A percentile compares a stretch with the other conserved stretches of the same genome.
Conservation (phyloP, 2,329 filamentous ascomycete genomes). For the Venturia asperata region DNA sequence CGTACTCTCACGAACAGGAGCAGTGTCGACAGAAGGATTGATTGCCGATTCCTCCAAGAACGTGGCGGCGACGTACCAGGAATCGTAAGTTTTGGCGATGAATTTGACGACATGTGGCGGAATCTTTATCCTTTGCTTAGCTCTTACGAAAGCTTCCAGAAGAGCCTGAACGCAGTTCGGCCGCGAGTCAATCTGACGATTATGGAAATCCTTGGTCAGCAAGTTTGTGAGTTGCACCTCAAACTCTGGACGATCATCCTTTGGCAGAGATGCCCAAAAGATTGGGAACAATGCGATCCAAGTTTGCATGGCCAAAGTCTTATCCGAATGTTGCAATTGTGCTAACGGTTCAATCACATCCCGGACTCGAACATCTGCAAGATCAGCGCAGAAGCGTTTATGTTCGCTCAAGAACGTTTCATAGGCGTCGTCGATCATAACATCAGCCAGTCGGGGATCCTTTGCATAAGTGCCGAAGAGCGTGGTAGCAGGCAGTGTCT, state of each 20-base stretch:
- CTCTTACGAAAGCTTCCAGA: conserved; percentile 76
- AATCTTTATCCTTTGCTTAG: conserved; percentile 81
- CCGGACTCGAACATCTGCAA: conserved; percentile 78
- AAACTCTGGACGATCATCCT: conserved; percentile 82
- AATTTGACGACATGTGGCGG: conserved; percentile 96
- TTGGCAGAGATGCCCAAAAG: conserved; percentile 81
- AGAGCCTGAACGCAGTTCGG: conserved; percentile 94
- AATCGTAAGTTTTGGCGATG: conserved; percentile 85
- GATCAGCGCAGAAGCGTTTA: conserved; percentile 71
- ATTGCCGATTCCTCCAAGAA: conserved; percentile 87
- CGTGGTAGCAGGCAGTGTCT: conserved; percentile 63
- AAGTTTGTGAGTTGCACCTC: conserved; percentile 86
- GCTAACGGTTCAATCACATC: conserved; percentile 85
- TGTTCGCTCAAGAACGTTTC: conserved; percentile 73
- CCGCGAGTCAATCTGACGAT: conserved; percentile 84
- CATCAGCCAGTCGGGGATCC: conserved; percentile 54
- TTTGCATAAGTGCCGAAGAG: conserved; percentile 67
- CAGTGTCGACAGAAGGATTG: conserved; percentile 74
- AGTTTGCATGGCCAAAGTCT: conserved; percentile 73
- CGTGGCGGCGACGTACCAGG: conserved; percentile 90
- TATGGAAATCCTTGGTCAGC: conserved; percentile 91
- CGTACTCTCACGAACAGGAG: conserved; percentile 83
- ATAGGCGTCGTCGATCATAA: conserved; percentile 75
- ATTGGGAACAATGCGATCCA: conserved; percentile 91
- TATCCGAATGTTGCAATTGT: conserved; percentile 86